Percentiles rank a stretch among this genome's conserved stretches.
Evolutionary conservation across 768 basidiomycete species (phyloP).

Genomic region (Antrodiella citrinella): DNA sequence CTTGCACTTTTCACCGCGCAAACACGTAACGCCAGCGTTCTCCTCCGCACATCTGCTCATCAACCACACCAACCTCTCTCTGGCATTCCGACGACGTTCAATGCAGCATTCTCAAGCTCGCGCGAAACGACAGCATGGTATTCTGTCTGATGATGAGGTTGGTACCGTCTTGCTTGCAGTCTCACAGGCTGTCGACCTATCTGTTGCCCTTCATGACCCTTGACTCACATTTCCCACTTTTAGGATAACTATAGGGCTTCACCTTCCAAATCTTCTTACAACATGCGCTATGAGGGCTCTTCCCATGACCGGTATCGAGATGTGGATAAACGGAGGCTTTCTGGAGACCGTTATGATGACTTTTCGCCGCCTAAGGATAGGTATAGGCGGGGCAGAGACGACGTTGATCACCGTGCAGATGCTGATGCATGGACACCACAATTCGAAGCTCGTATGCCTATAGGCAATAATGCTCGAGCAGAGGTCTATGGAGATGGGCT

Average conservation of each 20-base stretch:
- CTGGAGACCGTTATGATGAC: conserved; percentile 35
- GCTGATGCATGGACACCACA: conserved; percentile 7
- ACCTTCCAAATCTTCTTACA: conserved; percentile 30
- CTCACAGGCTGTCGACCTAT: conserved; percentile 44
- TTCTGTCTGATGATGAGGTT: conserved; percentile 15
- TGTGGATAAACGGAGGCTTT: conserved; percentile 45
- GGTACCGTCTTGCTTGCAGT: conserved; percentile 20
- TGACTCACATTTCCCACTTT: conserved; percentile 28
- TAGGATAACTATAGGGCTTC: conserved; percentile 40
- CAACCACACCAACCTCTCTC: conserved; percentile 11
- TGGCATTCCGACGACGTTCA: conserved; percentile 3
- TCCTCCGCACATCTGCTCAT: conserved; percentile 13
- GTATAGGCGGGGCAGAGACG: conserved; percentile 38
- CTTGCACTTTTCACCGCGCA: conserved; percentile 20
- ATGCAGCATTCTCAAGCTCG: conserved; percentile 33
- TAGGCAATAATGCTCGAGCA: conserved; percentile 2
- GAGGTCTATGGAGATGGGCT: background rate
- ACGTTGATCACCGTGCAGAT: conserved; percentile 8
- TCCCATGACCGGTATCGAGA: conserved; percentile 42
- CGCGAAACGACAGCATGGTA: conserved; percentile 32
- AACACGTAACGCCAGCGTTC: conserved; percentile 23
- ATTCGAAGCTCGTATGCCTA: conserved; percentile 1
- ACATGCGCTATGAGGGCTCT: conserved; percentile 40
- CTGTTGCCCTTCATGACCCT: conserved; percentile 28
- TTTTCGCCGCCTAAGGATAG: conserved; percentile 32